Conservation (phyloP, 768 basidiomycete species). For the Termitomyces sp. region DNA sequence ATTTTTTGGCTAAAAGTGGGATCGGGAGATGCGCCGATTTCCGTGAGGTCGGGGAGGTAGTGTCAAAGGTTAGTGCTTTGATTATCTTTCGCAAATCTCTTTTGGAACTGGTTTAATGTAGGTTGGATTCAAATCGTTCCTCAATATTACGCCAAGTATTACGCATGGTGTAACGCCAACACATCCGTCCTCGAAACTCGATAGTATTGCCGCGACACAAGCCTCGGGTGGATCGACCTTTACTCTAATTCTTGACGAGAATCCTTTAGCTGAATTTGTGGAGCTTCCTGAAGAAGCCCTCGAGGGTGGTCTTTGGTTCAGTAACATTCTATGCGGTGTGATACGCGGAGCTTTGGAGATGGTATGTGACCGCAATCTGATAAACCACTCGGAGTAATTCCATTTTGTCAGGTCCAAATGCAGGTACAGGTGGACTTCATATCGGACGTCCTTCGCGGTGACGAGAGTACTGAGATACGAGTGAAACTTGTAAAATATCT, state of each 20-base stretch:
- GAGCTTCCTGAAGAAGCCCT: constrained; percentile 92
- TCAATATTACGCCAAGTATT: constrained; percentile 86
- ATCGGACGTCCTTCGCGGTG: constrained; percentile 88
- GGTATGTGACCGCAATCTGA: constrained; percentile 48
- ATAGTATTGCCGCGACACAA: constrained; percentile 37
- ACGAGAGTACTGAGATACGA: constrained; percentile 90
- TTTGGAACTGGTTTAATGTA: constrained; percentile 24
- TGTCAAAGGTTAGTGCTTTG: constrained; percentile 70
- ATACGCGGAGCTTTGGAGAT: constrained; percentile 92
- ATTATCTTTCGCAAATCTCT: background rate
- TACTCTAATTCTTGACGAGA: constrained; percentile 88
- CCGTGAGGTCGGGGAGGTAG: constrained; percentile 90
- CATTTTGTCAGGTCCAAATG: constrained; percentile 76
- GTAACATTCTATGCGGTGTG: constrained; percentile 94
- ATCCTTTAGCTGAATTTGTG: constrained; percentile 95
- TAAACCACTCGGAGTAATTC: constrained; percentile 2
- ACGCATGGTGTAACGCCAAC: constrained; percentile 61
- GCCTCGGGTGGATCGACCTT: constrained; percentile 59
- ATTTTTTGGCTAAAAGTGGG: constrained; percentile 92
- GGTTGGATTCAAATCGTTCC: constrained; percentile 98
- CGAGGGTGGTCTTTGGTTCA: constrained; percentile 94
- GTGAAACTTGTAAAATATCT: constrained; percentile 88
- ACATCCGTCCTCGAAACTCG: constrained; percentile 47
- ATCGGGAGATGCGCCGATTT: constrained; percentile 93
- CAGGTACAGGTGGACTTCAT: constrained; percentile 89